Evolutionary conservation across 2,329 filamentous ascomycete genomes (phyloP), one percentile per base, ranked within the genome.

Genomic region (Samsoniella hepiali): DNA sequence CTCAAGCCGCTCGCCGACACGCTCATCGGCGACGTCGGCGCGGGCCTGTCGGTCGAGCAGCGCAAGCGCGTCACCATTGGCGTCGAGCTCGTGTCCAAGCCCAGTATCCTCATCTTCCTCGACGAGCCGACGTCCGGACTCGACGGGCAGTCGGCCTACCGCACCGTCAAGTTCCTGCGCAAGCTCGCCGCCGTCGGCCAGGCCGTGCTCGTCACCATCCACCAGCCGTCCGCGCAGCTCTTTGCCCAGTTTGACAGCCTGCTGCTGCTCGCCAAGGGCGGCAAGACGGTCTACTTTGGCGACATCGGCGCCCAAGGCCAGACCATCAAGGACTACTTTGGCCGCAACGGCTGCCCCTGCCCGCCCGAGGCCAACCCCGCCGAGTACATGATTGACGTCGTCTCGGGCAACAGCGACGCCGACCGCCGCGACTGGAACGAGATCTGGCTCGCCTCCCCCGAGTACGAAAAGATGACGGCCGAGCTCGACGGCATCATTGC

Each of bases 341-440:
- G 84, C 49, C 77, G 79, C 27, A 83, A 90, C 64, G 90, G 88
- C 5, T 87, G 85, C 0, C 80, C 83, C 1, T 90, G 88, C 66
- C 82, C 83, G 0, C 67, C 77, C 0, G 83, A 85, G 0, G 85
- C 84, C 22, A 93, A 93, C 68, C 88, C 88, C 1, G 90, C 90
- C 0, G 90, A 93, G 72, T 90, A 88, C 78, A 91, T 93, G 86
- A 84, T 93, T 59, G 81, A 84, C 57, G 80, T 83, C 22, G 80
- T 82, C 15, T 83, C 83, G 1, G 83, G 84, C 0, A 40, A 36
- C 0, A 15, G 31, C 42, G 69, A 82, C 1, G 81, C 79, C 0
- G 78, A 75, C 60, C 75, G 69, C 69, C 79, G 67, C 50, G 83
- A 91, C 71, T 91, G 87, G 88, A 88, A 87, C 70, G 79, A 90